Conservation (phyloP, 2,329 filamentous ascomycete genomes). For the Colletotrichum aenigma region DNA sequence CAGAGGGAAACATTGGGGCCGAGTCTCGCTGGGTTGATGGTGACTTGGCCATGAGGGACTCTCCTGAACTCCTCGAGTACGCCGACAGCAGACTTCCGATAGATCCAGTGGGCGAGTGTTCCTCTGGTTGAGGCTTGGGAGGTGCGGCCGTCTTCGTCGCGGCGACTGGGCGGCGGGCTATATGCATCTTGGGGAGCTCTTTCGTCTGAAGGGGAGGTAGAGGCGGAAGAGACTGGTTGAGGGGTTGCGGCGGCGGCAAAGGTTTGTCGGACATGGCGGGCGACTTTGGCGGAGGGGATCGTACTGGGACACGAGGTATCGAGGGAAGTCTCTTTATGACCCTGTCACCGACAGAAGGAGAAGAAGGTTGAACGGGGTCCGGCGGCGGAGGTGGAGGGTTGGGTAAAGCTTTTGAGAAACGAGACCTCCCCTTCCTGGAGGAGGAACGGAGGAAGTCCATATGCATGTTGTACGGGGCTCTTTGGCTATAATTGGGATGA, state of each 20-base stretch:
- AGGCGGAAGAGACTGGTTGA: constrained; percentile 34
- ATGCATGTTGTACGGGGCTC: not conserved
- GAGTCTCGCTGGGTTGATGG: constrained; percentile 31
- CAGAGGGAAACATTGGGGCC: constrained; percentile 22
- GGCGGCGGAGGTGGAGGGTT: constrained; percentile 43
- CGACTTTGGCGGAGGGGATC: not conserved
- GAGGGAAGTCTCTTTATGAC: constrained; percentile 21
- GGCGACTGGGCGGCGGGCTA: constrained; percentile 13
- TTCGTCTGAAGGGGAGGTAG: constrained; percentile 26
- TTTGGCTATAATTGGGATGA: not conserved
- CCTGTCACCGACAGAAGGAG: not conserved
- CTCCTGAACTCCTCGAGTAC: constrained; percentile 54
- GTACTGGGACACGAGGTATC: constrained; percentile 8
- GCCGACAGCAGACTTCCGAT: constrained; percentile 61
- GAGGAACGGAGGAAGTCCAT: constrained; percentile 26
- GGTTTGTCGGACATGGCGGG: constrained; percentile 18
- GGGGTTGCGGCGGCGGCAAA: constrained; percentile 26
- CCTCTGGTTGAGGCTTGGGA: not conserved
- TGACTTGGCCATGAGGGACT: constrained; percentile 42
- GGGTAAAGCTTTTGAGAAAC: constrained; percentile 64
- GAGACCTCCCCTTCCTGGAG: constrained; percentile 50
- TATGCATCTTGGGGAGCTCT: constrained; percentile 3
- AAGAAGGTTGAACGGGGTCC: not conserved
- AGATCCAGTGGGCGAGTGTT: constrained; percentile 34
- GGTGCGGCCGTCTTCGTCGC: not conserved